A percentile compares a stretch with the other conserved stretches of the same genome.
These are phyloP conservation scores for Trichoderma asperelloides DNA, from an alignment of 495 filamentous ascomycete genomes.

Conservation along the genomic window DNA sequence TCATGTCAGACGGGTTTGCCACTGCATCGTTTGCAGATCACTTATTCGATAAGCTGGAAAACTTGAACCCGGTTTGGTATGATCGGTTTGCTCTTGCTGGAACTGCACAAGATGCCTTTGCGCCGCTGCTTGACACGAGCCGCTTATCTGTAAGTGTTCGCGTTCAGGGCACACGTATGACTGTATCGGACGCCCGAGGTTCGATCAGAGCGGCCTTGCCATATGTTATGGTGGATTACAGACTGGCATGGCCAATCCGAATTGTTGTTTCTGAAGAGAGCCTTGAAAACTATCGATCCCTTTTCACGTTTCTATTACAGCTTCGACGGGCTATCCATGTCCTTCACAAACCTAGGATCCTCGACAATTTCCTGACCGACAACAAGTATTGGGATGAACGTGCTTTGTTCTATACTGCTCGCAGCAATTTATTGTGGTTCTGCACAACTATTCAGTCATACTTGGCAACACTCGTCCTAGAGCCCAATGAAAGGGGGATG, in stretches of 20 bases:
- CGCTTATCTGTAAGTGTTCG: constrained; percentile 49
- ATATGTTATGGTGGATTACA: constrained; percentile 49
- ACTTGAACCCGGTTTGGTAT: constrained; percentile 57
- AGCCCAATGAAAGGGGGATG: constrained; percentile 45
- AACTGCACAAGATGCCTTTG: constrained; percentile 61
- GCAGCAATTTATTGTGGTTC: constrained; percentile 74
- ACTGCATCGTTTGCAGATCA: constrained; percentile 53
- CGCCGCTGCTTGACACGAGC: constrained; percentile 44
- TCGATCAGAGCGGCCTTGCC: constrained; percentile 43
- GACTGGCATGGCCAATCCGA: constrained; percentile 76
- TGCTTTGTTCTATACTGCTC: constrained; percentile 49
- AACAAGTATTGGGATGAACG: constrained; percentile 23
- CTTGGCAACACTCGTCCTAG: constrained; percentile 61
- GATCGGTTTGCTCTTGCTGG: constrained; percentile 79
- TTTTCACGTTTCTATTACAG: constrained; percentile 72
- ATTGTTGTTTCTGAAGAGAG: constrained; percentile 63
- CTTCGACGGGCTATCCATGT: constrained; percentile 61
- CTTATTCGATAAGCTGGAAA: constrained; percentile 72
- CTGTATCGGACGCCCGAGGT: constrained; percentile 28
- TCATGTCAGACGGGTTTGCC: constrained; percentile 60
- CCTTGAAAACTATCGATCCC: constrained; percentile 53
- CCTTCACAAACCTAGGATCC: constrained; percentile 49
- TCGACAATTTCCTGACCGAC: constrained; percentile 17
- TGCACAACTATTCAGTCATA: constrained; percentile 65
- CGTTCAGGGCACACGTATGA: constrained; percentile 22